Evolutionary conservation across 768 basidiomycete species (phyloP), one percentile per base, ranked within the genome.

Genomic region (Suillus spraguei): DNA sequence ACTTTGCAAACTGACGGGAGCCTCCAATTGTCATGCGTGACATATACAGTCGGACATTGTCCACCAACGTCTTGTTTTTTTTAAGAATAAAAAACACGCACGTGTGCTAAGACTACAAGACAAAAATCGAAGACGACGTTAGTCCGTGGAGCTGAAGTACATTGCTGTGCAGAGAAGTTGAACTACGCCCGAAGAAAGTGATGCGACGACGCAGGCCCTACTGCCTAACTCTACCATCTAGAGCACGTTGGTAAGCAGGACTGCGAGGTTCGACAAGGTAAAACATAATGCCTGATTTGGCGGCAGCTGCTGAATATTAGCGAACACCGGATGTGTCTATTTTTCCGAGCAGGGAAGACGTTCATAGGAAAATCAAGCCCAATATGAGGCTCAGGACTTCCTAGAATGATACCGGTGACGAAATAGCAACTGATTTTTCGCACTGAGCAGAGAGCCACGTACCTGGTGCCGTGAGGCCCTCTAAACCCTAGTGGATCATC

Each of bases 401-500:
- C 52, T n/a, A 35, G 52, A 53, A 53, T 32, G 17, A 53, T n/a
- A 13, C 11, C 3, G 20, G 52, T 53, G 52, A 53, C 52, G 52
- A 35, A 33, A 53, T 53, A n/a, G 33, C 52, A n/a, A 53, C 11
- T 11, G 52, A 53, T 35, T 53, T 53, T 53, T 53, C 52, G 52
- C 52, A 53, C 33, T 53, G 52, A 33, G 32, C 5, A 35, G 32
- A 2, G 52, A 53, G 32, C 4, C 16, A 50, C 32, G 52, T 53
- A 20, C 52, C 52, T 53, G 52, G 52, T 33, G 52, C 52, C 52
- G 52, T 53, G 32, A 35, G 52, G 52, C 20, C n/a, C 20, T 35
- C 33, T 53, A 35, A 20, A 17, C 16, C 53, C 36, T 4, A 38
- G 24, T 28, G 17, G 2, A 38, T 20, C 38, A 20, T 17, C 56